A percentile compares a stretch with the other conserved stretches of the same genome.
These are phyloP conservation scores for Phanerochaete sordida DNA, from an alignment of 768 basidiomycete species.

Conservation along the genomic window DNA sequence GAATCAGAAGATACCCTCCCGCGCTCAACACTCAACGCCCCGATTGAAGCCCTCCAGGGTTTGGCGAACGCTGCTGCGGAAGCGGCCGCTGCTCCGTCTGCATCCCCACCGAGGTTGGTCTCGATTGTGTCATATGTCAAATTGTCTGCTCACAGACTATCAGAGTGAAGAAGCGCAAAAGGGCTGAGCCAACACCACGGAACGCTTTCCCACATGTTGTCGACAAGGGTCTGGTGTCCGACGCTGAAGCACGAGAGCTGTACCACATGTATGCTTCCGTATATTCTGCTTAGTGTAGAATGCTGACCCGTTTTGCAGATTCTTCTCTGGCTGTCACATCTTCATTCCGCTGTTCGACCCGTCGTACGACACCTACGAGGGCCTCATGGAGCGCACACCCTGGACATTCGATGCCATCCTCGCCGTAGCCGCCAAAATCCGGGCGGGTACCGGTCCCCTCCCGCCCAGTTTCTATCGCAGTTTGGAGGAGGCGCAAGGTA, in stretches of 20 bases:
- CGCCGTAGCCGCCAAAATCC: constrained; percentile 88
- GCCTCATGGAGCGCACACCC: constrained; percentile 86
- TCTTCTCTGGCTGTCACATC: constrained; percentile 94
- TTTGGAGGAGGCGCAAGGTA: constrained; percentile 93
- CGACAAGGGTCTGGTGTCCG: constrained; percentile 87
- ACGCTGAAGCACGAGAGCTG: constrained; percentile 83
- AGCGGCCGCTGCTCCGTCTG: constrained; percentile 77
- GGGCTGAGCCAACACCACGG: constrained; percentile 76
- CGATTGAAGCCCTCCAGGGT: constrained; percentile 92
- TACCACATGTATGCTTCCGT: constrained; percentile 71
- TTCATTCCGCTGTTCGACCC: constrained; percentile 97
- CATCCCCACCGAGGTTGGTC: constrained; percentile 55
- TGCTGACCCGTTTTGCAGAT: too few relatives aligned
- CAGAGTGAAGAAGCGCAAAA: constrained; percentile 82
- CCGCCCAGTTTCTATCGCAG: constrained; percentile 86
- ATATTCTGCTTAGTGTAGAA: too few relatives aligned
- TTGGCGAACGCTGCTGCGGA: constrained; percentile 95
- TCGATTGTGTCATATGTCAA: neutral
- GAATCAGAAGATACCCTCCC: constrained; percentile 90
- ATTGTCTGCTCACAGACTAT: neutral
- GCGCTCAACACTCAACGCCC: constrained; percentile 80
- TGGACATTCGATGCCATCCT: constrained; percentile 96
- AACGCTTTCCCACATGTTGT: constrained; percentile 89
- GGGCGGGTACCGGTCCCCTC: constrained; percentile 84
- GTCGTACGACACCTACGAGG: constrained; percentile 89